Percentiles rank a stretch among this genome's conserved stretches.
These are phyloP conservation scores for Talaromyces proteolyticus DNA, from an alignment of 495 filamentous ascomycete species.

Conservation along the genomic window DNA sequence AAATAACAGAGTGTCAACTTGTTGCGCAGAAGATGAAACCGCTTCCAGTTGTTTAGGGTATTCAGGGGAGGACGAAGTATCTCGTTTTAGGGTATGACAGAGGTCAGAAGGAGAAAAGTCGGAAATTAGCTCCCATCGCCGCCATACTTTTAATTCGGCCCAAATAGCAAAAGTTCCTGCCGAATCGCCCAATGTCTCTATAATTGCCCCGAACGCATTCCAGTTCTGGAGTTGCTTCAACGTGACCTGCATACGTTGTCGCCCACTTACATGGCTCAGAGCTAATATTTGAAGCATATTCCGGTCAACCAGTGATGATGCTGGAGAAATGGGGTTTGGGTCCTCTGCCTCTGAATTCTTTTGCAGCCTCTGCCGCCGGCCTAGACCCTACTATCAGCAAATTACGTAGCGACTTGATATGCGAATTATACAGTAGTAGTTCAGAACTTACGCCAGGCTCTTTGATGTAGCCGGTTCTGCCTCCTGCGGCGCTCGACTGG, in stretches of 20 bases:
- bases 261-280: neutral
- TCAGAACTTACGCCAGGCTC: slow-evolving; percentile 27
- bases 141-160: slow-evolving; percentile 2
- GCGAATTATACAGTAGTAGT: neutral
- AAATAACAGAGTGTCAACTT: neutral
- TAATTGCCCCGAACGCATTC: neutral
- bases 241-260: slow-evolving; percentile 1
- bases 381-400: neutral
- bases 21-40: neutral
- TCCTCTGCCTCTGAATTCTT: neutral
- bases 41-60: neutral
- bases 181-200: neutral
- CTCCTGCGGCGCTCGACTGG: slow-evolving; percentile 29
- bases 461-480: slow-evolving; percentile 41
- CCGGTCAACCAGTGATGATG: neutral
- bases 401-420: neutral
- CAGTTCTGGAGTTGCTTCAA: neutral
- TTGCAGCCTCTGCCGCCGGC: neutral
- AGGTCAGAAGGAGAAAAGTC: neutral
- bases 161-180: slow-evolving; percentile 1
- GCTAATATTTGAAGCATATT: neutral
- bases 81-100: neutral
- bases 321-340: neutral
- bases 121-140: neutral
- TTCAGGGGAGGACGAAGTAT: neutral